Percentiles rank a stretch among this genome's conserved stretches.
Conservation (phyloP, 2,329 filamentous ascomycete species). For the Colletotrichum tanaceti region DNA sequence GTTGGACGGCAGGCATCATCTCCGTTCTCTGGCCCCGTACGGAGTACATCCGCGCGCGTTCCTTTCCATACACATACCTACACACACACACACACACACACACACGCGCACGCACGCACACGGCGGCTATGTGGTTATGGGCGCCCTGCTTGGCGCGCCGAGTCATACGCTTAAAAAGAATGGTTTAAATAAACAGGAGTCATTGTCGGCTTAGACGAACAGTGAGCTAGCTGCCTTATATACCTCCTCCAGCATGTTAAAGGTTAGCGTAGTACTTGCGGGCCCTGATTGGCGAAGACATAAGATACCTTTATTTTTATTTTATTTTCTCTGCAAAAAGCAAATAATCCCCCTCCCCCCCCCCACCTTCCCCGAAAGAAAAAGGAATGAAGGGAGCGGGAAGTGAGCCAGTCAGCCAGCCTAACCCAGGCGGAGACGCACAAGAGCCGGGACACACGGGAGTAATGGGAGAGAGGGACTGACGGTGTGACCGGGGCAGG, state of each 20-base stretch:
- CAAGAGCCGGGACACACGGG: constrained; percentile 19
- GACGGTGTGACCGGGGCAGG: constrained; percentile 34
- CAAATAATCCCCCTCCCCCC: too few species aligned
- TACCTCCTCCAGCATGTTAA: too few species aligned
- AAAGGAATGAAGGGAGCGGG: too few species aligned
- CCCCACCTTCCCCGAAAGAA: too few species aligned
- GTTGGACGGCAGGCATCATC: constrained; percentile 25
- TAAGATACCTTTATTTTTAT: too few species aligned
- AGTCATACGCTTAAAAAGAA: not conserved
- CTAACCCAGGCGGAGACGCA: constrained; percentile 15
- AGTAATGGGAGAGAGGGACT: constrained; percentile 13
- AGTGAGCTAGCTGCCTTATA: not conserved
- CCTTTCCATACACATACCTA: not conserved
- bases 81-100: too few species aligned
- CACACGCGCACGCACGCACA: too few species aligned
- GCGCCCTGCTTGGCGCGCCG: not conserved
- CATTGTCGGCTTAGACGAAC: not conserved
- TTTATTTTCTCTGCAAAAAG: too few species aligned
- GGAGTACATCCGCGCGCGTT: not conserved
- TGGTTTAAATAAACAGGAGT: not conserved
- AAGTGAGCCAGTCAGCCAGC: not conserved
- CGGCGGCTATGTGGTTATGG: too few species aligned
- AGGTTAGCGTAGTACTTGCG: too few species aligned
- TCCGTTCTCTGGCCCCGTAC: constrained; percentile 3
- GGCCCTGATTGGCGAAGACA: too few species aligned